Conservation (phyloP, 805 yeast species). For the Brettanomyces nanus region DNA sequence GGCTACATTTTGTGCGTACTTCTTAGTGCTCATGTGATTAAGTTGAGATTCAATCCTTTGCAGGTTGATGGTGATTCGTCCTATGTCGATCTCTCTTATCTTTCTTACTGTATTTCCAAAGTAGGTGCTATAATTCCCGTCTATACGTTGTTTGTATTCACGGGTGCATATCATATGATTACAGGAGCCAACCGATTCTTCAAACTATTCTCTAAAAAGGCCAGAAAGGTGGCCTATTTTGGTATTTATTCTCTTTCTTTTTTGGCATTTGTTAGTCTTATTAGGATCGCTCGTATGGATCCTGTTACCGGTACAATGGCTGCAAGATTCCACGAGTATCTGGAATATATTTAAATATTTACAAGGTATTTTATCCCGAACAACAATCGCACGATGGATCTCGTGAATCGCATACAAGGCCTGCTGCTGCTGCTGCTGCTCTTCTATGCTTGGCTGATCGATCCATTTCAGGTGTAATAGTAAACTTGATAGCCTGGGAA, state of each 20-base stretch:
- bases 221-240: constrained; percentile 38
- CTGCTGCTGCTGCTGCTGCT: constrained; percentile 12
- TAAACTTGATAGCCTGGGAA: constrained; percentile 90
- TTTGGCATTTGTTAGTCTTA: constrained; percentile 31
- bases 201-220: constrained; percentile 28
- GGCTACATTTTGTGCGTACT: constrained; percentile 48
- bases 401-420: constrained; percentile 14
- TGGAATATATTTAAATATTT: constrained; percentile 3
- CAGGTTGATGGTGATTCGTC: constrained; percentile 58
- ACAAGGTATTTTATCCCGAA: constrained; percentile 23
- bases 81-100: constrained; percentile 42
- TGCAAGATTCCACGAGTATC: background rate
- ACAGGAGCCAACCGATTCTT: constrained; percentile 46
- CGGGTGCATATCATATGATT: constrained; percentile 45
- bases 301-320: constrained; percentile 1
- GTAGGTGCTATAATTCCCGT: constrained; percentile 5
- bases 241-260: constrained; percentile 29
- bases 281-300: constrained; percentile 7
- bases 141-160: constrained; percentile 6
- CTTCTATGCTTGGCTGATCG: no score
- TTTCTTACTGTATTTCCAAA: constrained; percentile 30
- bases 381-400: constrained; percentile 33
- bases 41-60: constrained; percentile 43
- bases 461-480: constrained; percentile 41
- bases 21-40: constrained; percentile 36